Base-by-base conservation (phyloP, 2,329 filamentous ascomycete species). In the Venturia aucupariae region DNA sequence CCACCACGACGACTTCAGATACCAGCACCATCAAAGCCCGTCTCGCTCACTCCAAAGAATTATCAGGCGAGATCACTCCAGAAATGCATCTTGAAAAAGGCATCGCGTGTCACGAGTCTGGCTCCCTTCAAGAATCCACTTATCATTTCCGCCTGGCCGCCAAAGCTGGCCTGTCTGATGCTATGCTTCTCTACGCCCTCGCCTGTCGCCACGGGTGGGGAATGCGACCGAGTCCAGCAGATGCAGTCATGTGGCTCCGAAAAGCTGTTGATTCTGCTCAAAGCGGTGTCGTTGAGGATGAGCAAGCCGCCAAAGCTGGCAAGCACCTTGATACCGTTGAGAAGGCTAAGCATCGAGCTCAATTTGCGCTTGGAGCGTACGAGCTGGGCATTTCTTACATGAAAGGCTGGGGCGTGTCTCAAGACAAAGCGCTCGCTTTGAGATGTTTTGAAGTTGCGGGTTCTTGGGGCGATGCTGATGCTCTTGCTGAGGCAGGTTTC, bases 181-280 rank as follows among this genome's bases (percentile, higher is more conserved):
- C 89, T 27, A 99, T 99, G 94, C 84, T 99, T 15, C 81, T 97
- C 39, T 99, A 97, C 75, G 94, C 93, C 5, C 82, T 99, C 42
- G 94, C 94, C 13, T 97, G 93, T 72, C 85, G 94, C 61, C 94
- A 99, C 73, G 94, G 94, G 60, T 99, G 94, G 94, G 94, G 94
- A 22, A 97, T 97, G 90, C 87, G 92, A 11, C 85, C 91, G 8
- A 97, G 96, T 74, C 91, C 91, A 71, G 83, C 83, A 60, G 94
- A 99, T 76, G 94, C 91, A 8, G 90, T 97, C 0, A 84, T 88
- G 70, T 99, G 94, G 94, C 79, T 99, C 65, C 86, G 91, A 57
- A 94, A 92, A 73, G 94, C 94, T 3, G 92, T 94, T 10, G 90
- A 97, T 71, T 87, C 84, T 63, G 90, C 90, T 4, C 87, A 89